Conservation (phyloP, 2,329 filamentous ascomycete genomes). For the Talaromyces sp. region DNA sequence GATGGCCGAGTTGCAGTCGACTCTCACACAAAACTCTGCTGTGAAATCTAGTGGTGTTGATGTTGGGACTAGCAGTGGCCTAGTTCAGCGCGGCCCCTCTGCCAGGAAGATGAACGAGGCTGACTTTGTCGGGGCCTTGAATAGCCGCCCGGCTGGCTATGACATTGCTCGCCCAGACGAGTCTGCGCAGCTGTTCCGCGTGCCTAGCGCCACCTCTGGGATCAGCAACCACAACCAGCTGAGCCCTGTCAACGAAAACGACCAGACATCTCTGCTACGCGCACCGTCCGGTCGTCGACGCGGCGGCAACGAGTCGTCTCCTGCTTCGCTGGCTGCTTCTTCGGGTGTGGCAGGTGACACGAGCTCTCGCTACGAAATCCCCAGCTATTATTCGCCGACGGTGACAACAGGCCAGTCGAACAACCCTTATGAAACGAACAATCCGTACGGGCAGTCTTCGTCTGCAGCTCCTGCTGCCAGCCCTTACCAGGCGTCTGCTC, state of each 20-base stretch:
- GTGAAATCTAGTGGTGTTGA: constrained; percentile 26
- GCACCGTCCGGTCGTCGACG: constrained; percentile 37
- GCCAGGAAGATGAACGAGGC: constrained; percentile 26
- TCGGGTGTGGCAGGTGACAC: background rate
- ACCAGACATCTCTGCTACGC: constrained; percentile 25
- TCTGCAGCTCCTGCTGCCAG: constrained; percentile 1
- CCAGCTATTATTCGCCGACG: constrained; percentile 10
- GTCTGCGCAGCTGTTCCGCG: constrained; percentile 21
- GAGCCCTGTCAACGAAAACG: constrained; percentile 12
- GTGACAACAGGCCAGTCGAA: background rate
- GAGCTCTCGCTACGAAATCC: constrained; percentile 8
- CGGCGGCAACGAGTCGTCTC: constrained; percentile 13
- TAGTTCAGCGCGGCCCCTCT: constrained; percentile 25
- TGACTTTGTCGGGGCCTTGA: constrained; percentile 27
- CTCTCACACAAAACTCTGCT: constrained; percentile 4
- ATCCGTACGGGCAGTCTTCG: constrained; percentile 3
- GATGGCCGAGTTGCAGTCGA: constrained; percentile 13
- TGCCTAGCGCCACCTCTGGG: constrained; percentile 18
- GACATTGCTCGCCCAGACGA: constrained; percentile 25
- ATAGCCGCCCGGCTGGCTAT: constrained; percentile 26
- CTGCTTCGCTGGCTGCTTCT: background rate
- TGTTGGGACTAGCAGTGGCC: constrained; percentile 12
- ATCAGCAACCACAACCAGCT: constrained; percentile 15
- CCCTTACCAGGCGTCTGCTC: constrained; percentile 2
- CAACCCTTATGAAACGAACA: constrained; percentile 3